These are phyloP conservation scores for Yarrowia yakushimensis DNA, from an alignment of 805 yeast species.

Conservation along the genomic window DNA sequence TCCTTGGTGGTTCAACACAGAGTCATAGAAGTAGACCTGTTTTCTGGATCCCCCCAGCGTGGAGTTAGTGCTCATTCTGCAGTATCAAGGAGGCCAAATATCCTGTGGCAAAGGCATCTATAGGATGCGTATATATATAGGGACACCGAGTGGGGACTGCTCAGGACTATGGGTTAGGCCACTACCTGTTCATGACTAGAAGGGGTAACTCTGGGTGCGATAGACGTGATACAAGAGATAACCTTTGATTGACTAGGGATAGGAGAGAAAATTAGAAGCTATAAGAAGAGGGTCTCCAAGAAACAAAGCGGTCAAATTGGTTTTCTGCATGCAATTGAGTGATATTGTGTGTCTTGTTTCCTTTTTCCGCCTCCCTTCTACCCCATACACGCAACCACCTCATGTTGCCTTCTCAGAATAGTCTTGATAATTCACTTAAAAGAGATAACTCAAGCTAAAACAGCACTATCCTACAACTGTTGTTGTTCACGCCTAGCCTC, in stretches of 20 bases:
- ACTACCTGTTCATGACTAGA: neutral
- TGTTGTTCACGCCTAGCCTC: neutral
- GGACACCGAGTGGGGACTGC: neutral
- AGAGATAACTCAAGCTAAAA: neutral
- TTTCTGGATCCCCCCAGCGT: conserved; percentile 1
- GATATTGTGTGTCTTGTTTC: neutral
- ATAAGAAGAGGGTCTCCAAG: too few species aligned
- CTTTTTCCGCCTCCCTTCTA: neutral
- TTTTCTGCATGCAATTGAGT: neutral
- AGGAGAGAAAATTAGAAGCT: too few species aligned
- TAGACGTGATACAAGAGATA: neutral
- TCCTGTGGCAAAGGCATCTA: neutral
- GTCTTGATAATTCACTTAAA: neutral
- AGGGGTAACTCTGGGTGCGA: neutral
- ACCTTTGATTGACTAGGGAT: neutral
- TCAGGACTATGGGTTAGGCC: conserved; percentile 9
- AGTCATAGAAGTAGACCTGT: conserved; percentile 6
- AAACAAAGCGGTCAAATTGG: too few species aligned
- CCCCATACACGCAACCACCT: too few species aligned
- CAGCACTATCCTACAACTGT: neutral
- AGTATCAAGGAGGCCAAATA: neutral
- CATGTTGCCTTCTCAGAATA: neutral
- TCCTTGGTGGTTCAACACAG: neutral
- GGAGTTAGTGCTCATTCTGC: neutral
- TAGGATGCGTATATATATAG: neutral